phyloP scores from a whole-genome alignment of 805 yeast genomes.

The Wickerhamomyces bovis region DNA sequence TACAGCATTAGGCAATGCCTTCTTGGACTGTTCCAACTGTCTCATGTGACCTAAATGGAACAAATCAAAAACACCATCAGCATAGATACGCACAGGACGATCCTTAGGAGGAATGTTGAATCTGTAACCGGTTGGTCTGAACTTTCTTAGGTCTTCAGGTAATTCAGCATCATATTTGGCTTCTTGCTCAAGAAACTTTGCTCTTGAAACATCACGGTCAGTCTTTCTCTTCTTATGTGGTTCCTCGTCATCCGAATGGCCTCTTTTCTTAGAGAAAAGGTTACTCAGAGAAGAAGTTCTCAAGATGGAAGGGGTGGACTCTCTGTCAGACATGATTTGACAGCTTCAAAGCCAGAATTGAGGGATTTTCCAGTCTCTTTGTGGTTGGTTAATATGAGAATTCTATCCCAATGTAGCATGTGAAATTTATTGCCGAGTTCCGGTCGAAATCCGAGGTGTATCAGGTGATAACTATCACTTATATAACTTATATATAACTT shows the following conservation, averaged over 20 bases:
- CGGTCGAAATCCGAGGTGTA: background rate
- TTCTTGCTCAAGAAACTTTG: conserved; percentile 39
- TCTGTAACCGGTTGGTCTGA: conserved; percentile 71
- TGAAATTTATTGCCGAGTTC: background rate
- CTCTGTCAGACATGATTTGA: background rate
- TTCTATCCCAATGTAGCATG: background rate
- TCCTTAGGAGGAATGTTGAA: conserved; percentile 81
- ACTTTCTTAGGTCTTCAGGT: conserved; percentile 67
- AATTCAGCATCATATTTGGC: conserved; percentile 53
- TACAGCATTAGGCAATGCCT: conserved; percentile 76
- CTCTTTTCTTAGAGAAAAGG: conserved; percentile 5
- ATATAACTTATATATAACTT: too few species aligned
- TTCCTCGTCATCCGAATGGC: conserved; percentile 6
- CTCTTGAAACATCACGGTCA: conserved; percentile 20
- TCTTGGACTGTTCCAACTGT: conserved; percentile 94
- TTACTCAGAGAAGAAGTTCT: conserved; percentile 6
- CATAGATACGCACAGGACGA: conserved; percentile 88
- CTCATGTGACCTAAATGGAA: conserved; percentile 98
- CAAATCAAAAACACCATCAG: conserved; percentile 96
- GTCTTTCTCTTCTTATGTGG: conserved; percentile 20
- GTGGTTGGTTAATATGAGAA: background rate
- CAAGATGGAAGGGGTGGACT: conserved; percentile 2
- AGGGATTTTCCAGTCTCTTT: background rate
- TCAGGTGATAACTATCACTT: background rate
- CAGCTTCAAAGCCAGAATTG: background rate